Conservation (phyloP, 2,329 filamentous ascomycete genomes). For the Neopestalotiopsis clavispora region DNA sequence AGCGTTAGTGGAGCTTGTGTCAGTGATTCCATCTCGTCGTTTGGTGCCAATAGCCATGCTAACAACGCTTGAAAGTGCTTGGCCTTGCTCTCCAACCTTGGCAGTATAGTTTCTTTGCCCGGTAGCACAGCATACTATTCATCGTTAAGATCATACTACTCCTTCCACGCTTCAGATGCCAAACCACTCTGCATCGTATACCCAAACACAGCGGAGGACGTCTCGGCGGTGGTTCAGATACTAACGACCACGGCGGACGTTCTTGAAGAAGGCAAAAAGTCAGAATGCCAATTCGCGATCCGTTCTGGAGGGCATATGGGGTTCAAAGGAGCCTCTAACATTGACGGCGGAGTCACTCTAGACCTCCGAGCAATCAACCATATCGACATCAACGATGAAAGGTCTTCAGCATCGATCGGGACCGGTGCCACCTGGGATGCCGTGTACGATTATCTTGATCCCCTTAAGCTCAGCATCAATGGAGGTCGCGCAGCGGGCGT, state of each 20-base stretch:
- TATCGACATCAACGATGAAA: slow-evolving; percentile 38
- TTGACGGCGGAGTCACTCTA: slow-evolving; percentile 44
- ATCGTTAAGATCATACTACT: slow-evolving; percentile 27
- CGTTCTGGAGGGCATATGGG: slow-evolving; percentile 57
- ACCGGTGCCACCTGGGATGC: slow-evolving; percentile 49
- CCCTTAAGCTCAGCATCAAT: slow-evolving; percentile 30
- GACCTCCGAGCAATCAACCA: slow-evolving; percentile 46
- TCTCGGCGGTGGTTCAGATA: slow-evolving; percentile 31
- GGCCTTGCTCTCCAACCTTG: slow-evolving; percentile 22
- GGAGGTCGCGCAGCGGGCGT: slow-evolving; percentile 22
- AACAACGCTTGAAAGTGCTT: slow-evolving; percentile 21
- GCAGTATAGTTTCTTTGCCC: slow-evolving; percentile 23
- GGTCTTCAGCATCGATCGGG: slow-evolving; percentile 43
- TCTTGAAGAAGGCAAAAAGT: not conserved
- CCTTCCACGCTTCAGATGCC: slow-evolving; percentile 20
- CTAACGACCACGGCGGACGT: slow-evolving; percentile 20
- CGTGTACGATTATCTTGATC: slow-evolving; percentile 46
- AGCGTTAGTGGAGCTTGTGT: slow-evolving; percentile 11
- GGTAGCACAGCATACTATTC: slow-evolving; percentile 23
- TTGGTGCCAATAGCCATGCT: not conserved
- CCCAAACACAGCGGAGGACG: slow-evolving; percentile 30
- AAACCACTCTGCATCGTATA: slow-evolving; percentile 29
- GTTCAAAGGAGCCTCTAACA: slow-evolving; percentile 49
- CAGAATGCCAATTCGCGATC: slow-evolving; percentile 47
- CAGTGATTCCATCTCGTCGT: not conserved